phyloP scores from a whole-genome alignment of 805 yeast genomes.

The Torulaspora franciscae region DNA sequence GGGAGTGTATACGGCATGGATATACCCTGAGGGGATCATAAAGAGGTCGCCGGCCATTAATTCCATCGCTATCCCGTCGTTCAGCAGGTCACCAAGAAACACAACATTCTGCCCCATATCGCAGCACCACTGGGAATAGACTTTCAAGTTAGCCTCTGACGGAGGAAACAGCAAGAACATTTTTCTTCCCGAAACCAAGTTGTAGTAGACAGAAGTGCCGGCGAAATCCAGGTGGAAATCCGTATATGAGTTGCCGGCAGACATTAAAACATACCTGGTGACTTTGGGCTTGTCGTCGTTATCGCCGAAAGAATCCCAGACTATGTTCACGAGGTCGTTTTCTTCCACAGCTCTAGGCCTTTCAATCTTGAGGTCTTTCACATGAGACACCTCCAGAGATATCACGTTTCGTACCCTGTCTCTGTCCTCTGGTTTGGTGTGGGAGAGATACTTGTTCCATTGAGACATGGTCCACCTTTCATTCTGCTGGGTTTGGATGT shows the following conservation, averaged over 20 bases:
- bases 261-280: slow-evolving; percentile 78
- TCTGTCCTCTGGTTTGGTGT: slow-evolving; percentile 40
- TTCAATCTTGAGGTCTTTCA: slow-evolving; percentile 47
- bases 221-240: slow-evolving; percentile 92
- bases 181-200: slow-evolving; percentile 70
- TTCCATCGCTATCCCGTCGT: slow-evolving; percentile 50
- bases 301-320: slow-evolving; percentile 45
- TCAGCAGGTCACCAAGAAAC: slow-evolving; percentile 58
- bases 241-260: slow-evolving; percentile 72
- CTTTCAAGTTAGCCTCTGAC: slow-evolving; percentile 51
- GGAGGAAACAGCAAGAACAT: slow-evolving; percentile 79
- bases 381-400: slow-evolving; percentile 68
- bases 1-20: slow-evolving; percentile 84
- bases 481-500: slow-evolving; percentile 72
- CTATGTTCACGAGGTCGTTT: slow-evolving; percentile 62
- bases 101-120: slow-evolving; percentile 51
- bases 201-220: slow-evolving; percentile 87
- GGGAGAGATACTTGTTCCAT: slow-evolving; percentile 70
- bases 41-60: slow-evolving; percentile 64
- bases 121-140: slow-evolving; percentile 69
- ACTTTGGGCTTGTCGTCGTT: slow-evolving; percentile 48
- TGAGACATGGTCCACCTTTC: slow-evolving; percentile 56
- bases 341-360: slow-evolving; percentile 65
- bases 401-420: slow-evolving; percentile 76
- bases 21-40: slow-evolving; percentile 89